Conservation (phyloP, 257 asterid genomes). For the Nicotiana tomentosiformis region DNA sequence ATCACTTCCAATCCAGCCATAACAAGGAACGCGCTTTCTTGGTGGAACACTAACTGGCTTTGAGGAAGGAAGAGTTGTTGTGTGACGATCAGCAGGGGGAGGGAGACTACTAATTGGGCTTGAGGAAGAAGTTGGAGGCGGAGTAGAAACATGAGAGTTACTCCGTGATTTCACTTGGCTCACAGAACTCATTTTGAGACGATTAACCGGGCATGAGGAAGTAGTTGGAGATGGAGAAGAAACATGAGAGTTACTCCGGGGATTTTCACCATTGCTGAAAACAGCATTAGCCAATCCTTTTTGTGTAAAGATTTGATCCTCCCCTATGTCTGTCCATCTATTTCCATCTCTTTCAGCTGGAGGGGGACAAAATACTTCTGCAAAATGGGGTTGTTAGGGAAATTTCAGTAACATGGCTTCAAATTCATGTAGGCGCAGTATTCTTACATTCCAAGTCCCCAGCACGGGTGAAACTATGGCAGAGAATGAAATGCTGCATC, state of each 20-base stretch:
- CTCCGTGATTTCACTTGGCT: no score
- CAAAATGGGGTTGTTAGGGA: neutral
- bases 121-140: no score
- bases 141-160: no score
- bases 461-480: neutral
- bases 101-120: neutral
- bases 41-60: conserved; percentile 6
- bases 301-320: neutral
- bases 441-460: neutral
- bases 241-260: neutral
- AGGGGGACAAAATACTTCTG: neutral
- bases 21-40: conserved; percentile 8
- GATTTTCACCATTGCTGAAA: neutral
- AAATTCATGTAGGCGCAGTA: neutral
- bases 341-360: neutral
- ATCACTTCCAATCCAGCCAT: conserved; percentile 18
- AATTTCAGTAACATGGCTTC: neutral
- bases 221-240: neutral
- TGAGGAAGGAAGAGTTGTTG: neutral
- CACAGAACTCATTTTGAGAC: neutral
- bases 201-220: neutral
- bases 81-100: neutral
- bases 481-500: neutral
- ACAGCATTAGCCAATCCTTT: neutral
- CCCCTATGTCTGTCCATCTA: neutral